These are phyloP conservation scores for Austropuccinia psidii DNA, from an alignment of 1,284 basidiomycete genomes.

Conservation along the genomic window DNA sequence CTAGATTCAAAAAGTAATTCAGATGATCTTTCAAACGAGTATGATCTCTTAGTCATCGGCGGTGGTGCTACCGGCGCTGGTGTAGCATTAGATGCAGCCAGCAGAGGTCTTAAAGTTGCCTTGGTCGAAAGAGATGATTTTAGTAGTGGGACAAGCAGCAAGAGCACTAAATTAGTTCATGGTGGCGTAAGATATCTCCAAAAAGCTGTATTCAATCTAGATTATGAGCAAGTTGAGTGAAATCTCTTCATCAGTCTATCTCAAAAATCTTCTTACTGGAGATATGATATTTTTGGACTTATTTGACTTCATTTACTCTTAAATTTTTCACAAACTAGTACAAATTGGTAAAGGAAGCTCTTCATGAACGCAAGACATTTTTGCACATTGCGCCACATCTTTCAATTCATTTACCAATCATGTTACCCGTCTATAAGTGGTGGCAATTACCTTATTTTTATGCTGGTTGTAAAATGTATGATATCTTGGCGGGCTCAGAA, in stretches of 20 bases:
- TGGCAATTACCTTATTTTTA: conserved; percentile 98
- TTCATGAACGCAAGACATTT: conserved; percentile 88
- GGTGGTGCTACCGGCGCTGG: conserved; percentile 88
- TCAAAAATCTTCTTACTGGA: too few species aligned
- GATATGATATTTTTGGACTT: not conserved
- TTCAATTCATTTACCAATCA: conserved; percentile 82
- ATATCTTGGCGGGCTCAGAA: conserved; percentile 85
- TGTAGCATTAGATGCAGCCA: conserved; percentile 86
- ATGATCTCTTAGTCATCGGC: conserved; percentile 74
- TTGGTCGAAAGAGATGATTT: conserved; percentile 92
- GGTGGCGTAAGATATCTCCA: conserved; percentile 95
- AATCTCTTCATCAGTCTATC: too few species aligned
- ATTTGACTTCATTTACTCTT: not conserved
- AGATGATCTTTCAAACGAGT: conserved; percentile 20
- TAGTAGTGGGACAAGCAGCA: conserved; percentile 83
- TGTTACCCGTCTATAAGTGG: conserved; percentile 87
- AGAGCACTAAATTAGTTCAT: conserved; percentile 95
- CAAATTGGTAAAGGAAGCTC: conserved; percentile 88
- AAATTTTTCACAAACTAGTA: conserved; percentile 55
- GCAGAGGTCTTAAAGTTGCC: conserved; percentile 81
- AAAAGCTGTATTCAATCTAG: conserved; percentile 90
- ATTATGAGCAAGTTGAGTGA: conserved; percentile 58
- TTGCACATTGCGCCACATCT: conserved; percentile 93
- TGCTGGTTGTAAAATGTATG: conserved; percentile 93
- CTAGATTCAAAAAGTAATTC: not conserved